Base-by-base conservation (phyloP, 768 basidiomycete genomes). In the Rhizopogon sp. region DNA sequence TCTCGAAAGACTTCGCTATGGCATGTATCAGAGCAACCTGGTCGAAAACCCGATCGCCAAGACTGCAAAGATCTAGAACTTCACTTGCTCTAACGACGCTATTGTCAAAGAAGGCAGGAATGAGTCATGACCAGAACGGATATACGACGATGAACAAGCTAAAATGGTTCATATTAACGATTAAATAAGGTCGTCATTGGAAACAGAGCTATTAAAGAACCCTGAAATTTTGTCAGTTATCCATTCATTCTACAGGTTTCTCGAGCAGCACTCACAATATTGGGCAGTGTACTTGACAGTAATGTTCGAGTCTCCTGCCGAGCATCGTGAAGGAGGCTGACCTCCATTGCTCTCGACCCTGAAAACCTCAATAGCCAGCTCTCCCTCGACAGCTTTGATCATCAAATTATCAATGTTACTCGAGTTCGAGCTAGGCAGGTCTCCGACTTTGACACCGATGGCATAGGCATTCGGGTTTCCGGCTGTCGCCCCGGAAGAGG, bases 391-490 rank as follows among this genome's bases (percentile, higher is more conserved):
- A 25, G 58, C 63, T n/a, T 68, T 72, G 20, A 88, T 62, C 58
- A 75, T 66, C 4, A 86, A 68, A 80, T 81, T 85, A 56, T 83
- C 79, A 25, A 87, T 72, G 60, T 85, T 76, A 1, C 63, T 43
- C 17, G 74, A 70, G 5, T 69, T 70, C 5, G 79, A 78, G 1
- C 80, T 72, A 5, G 74, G 60, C 6, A 83, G 50, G 52, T 71
- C 68, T 0, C 67, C 76, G 17, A 65, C 63, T 60, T 74, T 79
- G 13, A 74, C 72, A 9, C 67, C 82, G 31, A 81, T 63, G 25
- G 79, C 77, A 56, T 72, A 83, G 3, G 79, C 79, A 39, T 76
- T 62, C 0, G 72, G 51, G 53, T 80, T 73, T 6, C 76, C 77
- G 39, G 67, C 64, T 16, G 70, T 67, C n/a, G 62, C 60, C 3